Base-by-base conservation (phyloP, 169 alveolate species). In the Cryptosporidium viatorum region DNA sequence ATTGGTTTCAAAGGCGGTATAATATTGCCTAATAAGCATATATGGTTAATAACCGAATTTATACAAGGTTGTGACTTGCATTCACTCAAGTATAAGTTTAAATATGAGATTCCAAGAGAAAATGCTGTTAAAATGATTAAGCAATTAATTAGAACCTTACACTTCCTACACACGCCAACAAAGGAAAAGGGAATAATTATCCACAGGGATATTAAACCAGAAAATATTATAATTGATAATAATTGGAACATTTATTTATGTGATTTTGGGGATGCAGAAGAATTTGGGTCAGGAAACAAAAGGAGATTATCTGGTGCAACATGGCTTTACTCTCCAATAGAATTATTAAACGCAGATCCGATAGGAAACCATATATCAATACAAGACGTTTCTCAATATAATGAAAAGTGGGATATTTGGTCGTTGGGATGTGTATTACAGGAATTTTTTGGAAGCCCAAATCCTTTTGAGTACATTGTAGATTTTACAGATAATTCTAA, bases 261-360 rank as follows among this genome's bases (percentile, higher is more conserved):
- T 69, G 97, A 94, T 86, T 94, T 94, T 85, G 97, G 97, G 0
- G 97, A 94, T 80, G 93, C 96, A 4, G 96, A 93, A 75, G 98
- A 95, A 45, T 91, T 94, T 33, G 92, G 92, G n/a, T 93, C 92
- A 69, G 97, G 96, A 26, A 85, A 80, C 39, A 93, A 93, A 39
- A 93, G 95, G 2, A 92, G 93, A 60, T 91, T 96, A 3, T 93
- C 96, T 0, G 98, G 98, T 5, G 98, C 98, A 59, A 96, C 98
- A 0, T 96, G 98, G 98, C 92, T 95, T 45, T 96, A 96, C 86
- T 97, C 98, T 31, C 98, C 98, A 9, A 96, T 97, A 0, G 98
- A 96, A 74, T 84, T 96, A 51, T 75, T 96, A 71, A 80, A 84
- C 35, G 92, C 93, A 60, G 93, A 93, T 65, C 95, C 97, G 0